A percentile compares a stretch with the other conserved stretches of the same genome.
Evolutionary conservation across 192 early-diverging fungal species (phyloP).

Genomic region (Coemansia asiatica): DNA sequence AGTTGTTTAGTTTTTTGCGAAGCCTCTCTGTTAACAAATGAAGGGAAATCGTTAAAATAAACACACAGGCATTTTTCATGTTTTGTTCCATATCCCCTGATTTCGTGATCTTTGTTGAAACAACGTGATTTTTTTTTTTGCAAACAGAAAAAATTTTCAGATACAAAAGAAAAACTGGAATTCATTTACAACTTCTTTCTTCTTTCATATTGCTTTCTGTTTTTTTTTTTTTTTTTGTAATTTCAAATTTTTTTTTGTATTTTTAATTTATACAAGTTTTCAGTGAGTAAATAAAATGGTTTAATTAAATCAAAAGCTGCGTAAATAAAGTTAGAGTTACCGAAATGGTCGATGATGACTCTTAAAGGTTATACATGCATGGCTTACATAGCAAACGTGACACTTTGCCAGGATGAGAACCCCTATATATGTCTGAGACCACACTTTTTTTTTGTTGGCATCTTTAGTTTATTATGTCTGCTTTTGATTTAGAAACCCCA

Average conservation of each 20-base stretch:
- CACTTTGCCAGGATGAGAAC: conserved; percentile 36
- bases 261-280: too few species aligned
- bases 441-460: neutral
- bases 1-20: too few species aligned
- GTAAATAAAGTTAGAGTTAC: neutral
- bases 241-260: neutral
- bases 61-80: too few species aligned
- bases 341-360: conserved; percentile 10
- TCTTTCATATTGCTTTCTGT: neutral
- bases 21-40: too few species aligned
- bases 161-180: too few species aligned
- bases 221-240: neutral
- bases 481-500: neutral
- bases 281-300: neutral
- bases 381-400: conserved; percentile 46
- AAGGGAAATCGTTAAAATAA: too few species aligned
- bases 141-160: neutral
- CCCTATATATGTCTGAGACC: conserved; percentile 32
- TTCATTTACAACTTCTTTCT: neutral
- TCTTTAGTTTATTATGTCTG: neutral
- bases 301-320: neutral
- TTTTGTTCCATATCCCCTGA: neutral
- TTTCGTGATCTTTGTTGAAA: neutral
- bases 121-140: neutral
- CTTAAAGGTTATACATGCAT: conserved; percentile 28